A percentile compares a stretch with the other conserved stretches of the same genome.
These are phyloP conservation scores for Debaryomyces prosopidis DNA, from an alignment of 805 yeast species.

Conservation along the genomic window DNA sequence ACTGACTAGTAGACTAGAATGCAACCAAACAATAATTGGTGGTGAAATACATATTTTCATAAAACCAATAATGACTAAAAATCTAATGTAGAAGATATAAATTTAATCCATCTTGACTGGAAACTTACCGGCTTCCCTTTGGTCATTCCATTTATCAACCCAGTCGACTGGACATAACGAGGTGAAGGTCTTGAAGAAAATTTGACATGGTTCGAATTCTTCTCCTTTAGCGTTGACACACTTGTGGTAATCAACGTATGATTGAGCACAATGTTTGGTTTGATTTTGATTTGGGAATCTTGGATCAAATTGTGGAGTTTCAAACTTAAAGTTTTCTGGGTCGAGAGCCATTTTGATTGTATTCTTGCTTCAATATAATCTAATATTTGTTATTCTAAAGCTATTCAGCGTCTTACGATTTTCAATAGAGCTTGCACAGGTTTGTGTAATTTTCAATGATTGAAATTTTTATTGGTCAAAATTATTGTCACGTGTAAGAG, in stretches of 20 bases:
- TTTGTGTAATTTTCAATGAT: slow-evolving; percentile 3
- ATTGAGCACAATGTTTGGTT: slow-evolving; percentile 97
- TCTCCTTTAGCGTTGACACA: slow-evolving; percentile 97
- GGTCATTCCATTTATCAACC: slow-evolving; percentile 87
- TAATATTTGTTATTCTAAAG: background rate
- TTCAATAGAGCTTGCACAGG: background rate
- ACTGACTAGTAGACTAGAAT: background rate
- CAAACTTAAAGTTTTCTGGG: slow-evolving; percentile 41
- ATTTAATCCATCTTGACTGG: slow-evolving; percentile 39
- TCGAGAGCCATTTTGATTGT: slow-evolving; percentile 34
- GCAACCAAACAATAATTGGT: background rate
- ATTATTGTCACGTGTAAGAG: too few species aligned
- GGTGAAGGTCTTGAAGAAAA: slow-evolving; percentile 87
- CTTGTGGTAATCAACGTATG: slow-evolving; percentile 96
- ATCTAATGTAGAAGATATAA: background rate
- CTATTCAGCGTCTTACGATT: slow-evolving; percentile 6
- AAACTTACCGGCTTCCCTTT: slow-evolving; percentile 60
- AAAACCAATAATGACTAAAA: background rate
- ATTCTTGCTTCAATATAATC: background rate
- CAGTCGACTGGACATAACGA: slow-evolving; percentile 84
- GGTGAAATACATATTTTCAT: background rate
- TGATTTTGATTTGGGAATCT: slow-evolving; percentile 98
- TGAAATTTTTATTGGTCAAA: slow-evolving; percentile 1
- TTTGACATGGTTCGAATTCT: slow-evolving; percentile 96
- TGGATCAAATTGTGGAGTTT: slow-evolving; percentile 67